These are phyloP conservation scores for Colletotrichum noveboracense DNA, from an alignment of 2,329 filamentous ascomycete species.

Conservation along the genomic window DNA sequence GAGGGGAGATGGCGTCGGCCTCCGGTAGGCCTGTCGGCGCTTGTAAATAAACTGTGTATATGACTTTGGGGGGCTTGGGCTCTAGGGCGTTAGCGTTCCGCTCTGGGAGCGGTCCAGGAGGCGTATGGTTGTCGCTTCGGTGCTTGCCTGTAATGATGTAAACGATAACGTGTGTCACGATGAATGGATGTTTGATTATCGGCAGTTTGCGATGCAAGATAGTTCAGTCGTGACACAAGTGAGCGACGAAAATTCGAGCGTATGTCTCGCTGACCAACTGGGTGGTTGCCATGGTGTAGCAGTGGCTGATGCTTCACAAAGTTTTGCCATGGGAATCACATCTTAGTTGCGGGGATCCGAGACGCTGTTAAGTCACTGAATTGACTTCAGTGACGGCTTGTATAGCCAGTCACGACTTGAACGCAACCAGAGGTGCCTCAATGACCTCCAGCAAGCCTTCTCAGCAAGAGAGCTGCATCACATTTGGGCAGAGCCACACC, in stretches of 20 bases:
- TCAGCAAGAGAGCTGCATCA: background rate
- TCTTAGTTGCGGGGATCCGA: background rate
- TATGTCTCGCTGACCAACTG: background rate
- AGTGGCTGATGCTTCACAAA: background rate
- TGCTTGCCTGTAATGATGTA: background rate
- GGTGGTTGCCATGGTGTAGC: background rate
- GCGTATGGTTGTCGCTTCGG: background rate
- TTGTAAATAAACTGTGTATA: background rate
- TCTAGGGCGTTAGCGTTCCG: background rate
- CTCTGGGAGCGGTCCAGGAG: background rate
- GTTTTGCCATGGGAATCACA: background rate
- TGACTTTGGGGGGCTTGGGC: background rate
- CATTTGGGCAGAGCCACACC: background rate
- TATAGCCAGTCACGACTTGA: background rate
- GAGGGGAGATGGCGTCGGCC: constrained; percentile 36
- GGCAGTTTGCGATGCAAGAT: background rate
- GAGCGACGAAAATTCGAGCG: background rate
- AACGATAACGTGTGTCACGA: background rate
- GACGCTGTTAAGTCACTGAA: background rate
- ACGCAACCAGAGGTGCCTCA: background rate
- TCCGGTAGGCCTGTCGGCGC: background rate
- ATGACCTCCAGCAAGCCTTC: background rate
- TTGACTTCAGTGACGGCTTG: background rate
- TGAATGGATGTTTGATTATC: background rate
- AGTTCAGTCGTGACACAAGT: background rate